Base-by-base conservation (phyloP, 305 asterid species). In the Solanum hybrid region DNA sequence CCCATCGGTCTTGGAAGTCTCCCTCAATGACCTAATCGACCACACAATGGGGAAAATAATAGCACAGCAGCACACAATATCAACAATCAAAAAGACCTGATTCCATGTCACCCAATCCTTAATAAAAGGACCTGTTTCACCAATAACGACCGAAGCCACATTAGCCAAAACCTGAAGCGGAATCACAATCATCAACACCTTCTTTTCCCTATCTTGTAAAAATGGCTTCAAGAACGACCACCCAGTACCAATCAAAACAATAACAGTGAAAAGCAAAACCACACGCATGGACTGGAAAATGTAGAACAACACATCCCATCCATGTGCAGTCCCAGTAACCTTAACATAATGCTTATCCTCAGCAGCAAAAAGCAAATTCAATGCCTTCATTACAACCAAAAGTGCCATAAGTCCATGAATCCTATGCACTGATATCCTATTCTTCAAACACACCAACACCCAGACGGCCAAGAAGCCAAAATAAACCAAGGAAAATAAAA, bases 211-310 rank as follows among this genome's bases (percentile, higher is more conserved):
- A 93, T 96, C 99, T 95, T 96, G 99, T 95, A 96, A 92, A 90
- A 97, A 97, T 3, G 99, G 99, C 95, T 97, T 96, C 95, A 97
- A 91, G 84, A 97, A 96, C 82, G 99, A 97, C 99, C 99, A 97
- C 38, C 99, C 99, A 17, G 99, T 97, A 5, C 99, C 99, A 51
- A 97, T 95, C 94, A 97, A 90, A 75, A 97, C 96, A 41, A 97
- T 96, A 86, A 97, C 99, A 5, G 99, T 97, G 89, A 97, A 97
- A 95, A 97, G 91, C 93, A 97, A 92, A 51, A 96, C 97, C 72
- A 95, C 99, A 90, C 99, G 95, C 82, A 97, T 93, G 78, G 94
- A 95, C 96, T 97, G 99, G 91, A 97, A 97, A 51, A 97, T 93
- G 93, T 97, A 97, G 88, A 97, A 97, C 96, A 96, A 90, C 87